Evolutionary conservation across 2,329 filamentous ascomycete species (phyloP), one percentile per base, ranked within the genome.

Genomic region (Dothideomycetidae sp.): DNA sequence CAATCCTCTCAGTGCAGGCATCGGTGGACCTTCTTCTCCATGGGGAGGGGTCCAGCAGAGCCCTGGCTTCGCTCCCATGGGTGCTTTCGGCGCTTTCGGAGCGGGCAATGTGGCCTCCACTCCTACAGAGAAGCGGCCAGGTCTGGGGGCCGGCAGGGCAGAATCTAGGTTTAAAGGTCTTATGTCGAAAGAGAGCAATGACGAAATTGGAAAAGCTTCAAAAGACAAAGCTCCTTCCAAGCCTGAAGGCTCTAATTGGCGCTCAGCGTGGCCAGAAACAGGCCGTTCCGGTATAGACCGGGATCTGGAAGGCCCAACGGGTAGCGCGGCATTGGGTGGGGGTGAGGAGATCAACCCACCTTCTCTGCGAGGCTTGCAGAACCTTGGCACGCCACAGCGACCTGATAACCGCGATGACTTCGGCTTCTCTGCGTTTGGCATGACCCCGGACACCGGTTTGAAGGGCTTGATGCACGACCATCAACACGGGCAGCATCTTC

Each of bases 71-170:
- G 70, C 77, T 5, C 73, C 76, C 2, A 81, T 86, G 67, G 85
- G 88, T 21, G 78, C 78, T 14, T 98, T 98, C 59, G 88, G 88
- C 9, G 90, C 77, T 50, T 96, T 96, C 57, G 78, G 81, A n/a
- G 58, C 92, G 36, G 63, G 61, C 10, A 64, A 71, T 12, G 60
- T 70, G 5, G 35, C 34, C 15, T 40, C 42, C 17, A 65, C 73
- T 18, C 59, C 66, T 5, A 63, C 68, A 3, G 83, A 93, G 38
- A 93, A 90, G 62, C 75, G 81, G 48, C 53, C 71, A 17, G 68
- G 68, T 7, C 72, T 79, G 50, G 78, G 75, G 17, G 77, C 71
- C 51, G 59, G 72, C 17, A 69, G 79, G 40, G 75, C 81, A 2
- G 82, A 84, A 53, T 93, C 85, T 55, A 77, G 85, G 17, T 75